Evolutionary conservation across 2,329 filamentous ascomycete species (phyloP).

Genomic region (Xylariomycetidae sp.): DNA sequence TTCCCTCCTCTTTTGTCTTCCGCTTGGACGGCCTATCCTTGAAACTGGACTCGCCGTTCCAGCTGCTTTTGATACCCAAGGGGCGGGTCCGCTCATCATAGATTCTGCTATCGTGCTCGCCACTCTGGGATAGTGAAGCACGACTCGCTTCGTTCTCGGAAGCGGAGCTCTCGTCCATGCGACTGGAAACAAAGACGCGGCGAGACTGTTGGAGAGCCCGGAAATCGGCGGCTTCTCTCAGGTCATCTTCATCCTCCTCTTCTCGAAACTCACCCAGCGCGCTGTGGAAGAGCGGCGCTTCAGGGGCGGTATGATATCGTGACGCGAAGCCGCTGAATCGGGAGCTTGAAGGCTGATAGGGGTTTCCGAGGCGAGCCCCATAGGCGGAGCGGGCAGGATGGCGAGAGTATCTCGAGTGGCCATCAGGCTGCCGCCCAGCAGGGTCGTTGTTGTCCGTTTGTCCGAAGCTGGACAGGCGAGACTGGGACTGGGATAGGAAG

Average conservation of each 20-base stretch:
- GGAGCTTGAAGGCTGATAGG: constrained; percentile 68
- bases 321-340: constrained; percentile 83
- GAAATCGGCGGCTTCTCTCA: constrained; percentile 89
- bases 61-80: constrained; percentile 57
- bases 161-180: constrained; percentile 79
- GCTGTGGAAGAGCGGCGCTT: constrained; percentile 92
- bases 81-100: constrained; percentile 42
- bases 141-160: constrained; percentile 66
- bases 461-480: constrained; percentile 69
- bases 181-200: constrained; percentile 77
- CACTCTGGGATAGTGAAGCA: constrained; percentile 47
- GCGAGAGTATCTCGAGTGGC: constrained; percentile 21
- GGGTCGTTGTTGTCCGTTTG: constrained; percentile 47
- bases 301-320: constrained; percentile 63
- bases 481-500: constrained; percentile 95
- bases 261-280: constrained; percentile 85
- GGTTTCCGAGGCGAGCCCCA: constrained; percentile 51
- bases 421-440: constrained; percentile 26
- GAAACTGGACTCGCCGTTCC: constrained; percentile 50
- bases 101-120: constrained; percentile 39
- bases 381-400: constrained; percentile 25
- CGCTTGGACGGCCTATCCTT: constrained; percentile 32
- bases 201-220: constrained; percentile 87
- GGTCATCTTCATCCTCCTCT: constrained; percentile 89
- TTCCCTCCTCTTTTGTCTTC: constrained; percentile 35